phyloP scores from a whole-genome alignment of 768 basidiomycete genomes.

The Postia placenta region DNA sequence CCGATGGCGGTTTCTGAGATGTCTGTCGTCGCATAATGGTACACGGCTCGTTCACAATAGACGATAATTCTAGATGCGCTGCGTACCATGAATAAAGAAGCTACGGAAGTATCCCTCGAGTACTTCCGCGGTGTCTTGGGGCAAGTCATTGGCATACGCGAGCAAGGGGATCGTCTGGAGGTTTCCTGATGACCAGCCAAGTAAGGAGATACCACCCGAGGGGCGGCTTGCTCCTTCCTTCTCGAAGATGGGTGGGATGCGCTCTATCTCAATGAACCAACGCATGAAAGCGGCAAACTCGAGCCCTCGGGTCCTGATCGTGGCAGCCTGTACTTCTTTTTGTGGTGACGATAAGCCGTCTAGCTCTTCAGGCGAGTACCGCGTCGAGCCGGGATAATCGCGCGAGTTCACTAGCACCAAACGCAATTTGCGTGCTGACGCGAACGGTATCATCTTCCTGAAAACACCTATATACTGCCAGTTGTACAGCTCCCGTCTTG shows the following conservation, averaged over 20 bases:
- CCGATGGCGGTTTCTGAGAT: neutral
- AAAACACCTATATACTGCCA: slow-evolving; percentile 10
- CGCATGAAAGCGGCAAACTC: slow-evolving; percentile 14
- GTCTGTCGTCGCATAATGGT: neutral
- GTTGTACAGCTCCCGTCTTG: too few relatives aligned
- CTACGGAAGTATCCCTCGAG: slow-evolving; percentile 8
- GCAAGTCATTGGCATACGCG: slow-evolving; percentile 7
- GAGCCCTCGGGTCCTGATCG: slow-evolving; percentile 6
- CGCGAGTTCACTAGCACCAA: slow-evolving; percentile 21
- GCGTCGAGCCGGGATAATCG: slow-evolving; percentile 23
- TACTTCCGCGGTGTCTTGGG: slow-evolving; percentile 8
- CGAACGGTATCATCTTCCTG: slow-evolving; percentile 14
- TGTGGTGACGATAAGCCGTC: neutral
- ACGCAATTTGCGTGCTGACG: slow-evolving; percentile 15
- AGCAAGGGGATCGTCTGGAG: slow-evolving; percentile 8
- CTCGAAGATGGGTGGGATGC: slow-evolving; percentile 5
- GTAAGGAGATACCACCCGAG: neutral
- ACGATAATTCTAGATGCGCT: neutral
- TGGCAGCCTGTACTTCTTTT: neutral
- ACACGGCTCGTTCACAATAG: neutral
- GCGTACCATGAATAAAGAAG: slow-evolving; percentile 14
- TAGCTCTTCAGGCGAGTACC: slow-evolving; percentile 16
- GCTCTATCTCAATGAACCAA: slow-evolving; percentile 13
- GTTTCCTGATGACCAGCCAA: slow-evolving; percentile 16
- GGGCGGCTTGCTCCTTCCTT: neutral